A percentile compares a stretch with the other conserved stretches of the same genome.
Conservation (phyloP, 192 early-diverging fungal genomes). For the Dissophora ornata region DNA sequence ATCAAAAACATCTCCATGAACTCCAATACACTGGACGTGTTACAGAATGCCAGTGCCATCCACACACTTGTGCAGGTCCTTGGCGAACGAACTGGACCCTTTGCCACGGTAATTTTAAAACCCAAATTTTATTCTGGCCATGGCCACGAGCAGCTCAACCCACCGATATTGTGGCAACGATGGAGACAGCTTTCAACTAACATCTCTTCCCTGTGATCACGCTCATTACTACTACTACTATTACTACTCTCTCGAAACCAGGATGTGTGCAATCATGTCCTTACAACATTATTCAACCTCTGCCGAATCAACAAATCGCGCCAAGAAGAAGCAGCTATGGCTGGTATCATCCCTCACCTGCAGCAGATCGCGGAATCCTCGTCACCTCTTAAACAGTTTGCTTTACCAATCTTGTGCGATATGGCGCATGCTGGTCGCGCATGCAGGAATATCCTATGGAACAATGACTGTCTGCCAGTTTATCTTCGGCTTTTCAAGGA, state of each 20-base stretch:
- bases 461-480: constrained; percentile 53
- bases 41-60: constrained; percentile 62
- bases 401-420: constrained; percentile 70
- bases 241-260: no score
- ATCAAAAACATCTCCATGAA: constrained; percentile 73
- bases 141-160: no score
- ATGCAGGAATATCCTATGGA: constrained; percentile 62
- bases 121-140: no score
- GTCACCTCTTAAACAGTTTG: constrained; percentile 69
- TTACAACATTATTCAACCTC: constrained; percentile 70
- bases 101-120: constrained; percentile 25
- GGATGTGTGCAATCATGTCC: constrained; percentile 68
- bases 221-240: no score
- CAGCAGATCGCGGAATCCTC: constrained; percentile 56
- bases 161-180: no score
- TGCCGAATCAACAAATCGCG: constrained; percentile 68
- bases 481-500: constrained; percentile 66
- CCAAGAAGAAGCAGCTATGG: constrained; percentile 65
- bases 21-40: constrained; percentile 61
- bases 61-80: constrained; percentile 60
- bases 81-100: constrained; percentile 24
- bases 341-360: constrained; percentile 68
- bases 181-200: no score
- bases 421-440: constrained; percentile 64
- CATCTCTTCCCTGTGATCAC: no score